A percentile compares a stretch with the other conserved stretches of the same genome.
phyloP scores from a whole-genome alignment of 164 flowering plant genomes.

The Macadamia tetraphylla region DNA sequence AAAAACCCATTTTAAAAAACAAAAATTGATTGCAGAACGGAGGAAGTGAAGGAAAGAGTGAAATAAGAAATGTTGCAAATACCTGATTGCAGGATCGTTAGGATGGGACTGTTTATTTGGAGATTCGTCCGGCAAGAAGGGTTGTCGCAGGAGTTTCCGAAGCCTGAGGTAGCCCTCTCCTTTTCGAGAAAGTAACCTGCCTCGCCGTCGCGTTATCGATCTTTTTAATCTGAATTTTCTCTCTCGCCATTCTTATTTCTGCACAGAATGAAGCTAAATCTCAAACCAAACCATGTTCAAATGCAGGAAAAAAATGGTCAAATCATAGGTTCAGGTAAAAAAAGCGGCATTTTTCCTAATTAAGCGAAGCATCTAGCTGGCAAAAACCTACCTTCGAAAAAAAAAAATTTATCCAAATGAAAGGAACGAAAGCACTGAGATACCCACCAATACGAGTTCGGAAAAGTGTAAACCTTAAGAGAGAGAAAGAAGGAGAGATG shows the following conservation, averaged over 20 bases:
- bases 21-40: too few species aligned
- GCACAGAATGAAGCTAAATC: not conserved
- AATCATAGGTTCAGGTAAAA: not conserved
- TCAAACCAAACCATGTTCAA: not conserved
- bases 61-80: too few species aligned
- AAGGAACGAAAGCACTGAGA: not conserved
- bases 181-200: slow-evolving; percentile 60
- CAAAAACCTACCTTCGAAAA: not conserved
- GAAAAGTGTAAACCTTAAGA: not conserved
- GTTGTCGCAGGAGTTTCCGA: too few species aligned
- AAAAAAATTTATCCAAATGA: not conserved
- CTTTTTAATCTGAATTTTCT: slow-evolving; percentile 62
- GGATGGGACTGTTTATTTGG: too few species aligned
- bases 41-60: too few species aligned
- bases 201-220: slow-evolving; percentile 53
- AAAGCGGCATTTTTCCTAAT: slow-evolving; percentile 16
- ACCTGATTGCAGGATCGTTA: too few species aligned
- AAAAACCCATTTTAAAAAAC: too few species aligned
- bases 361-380: slow-evolving; percentile 3
- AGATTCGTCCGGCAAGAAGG: too few species aligned
- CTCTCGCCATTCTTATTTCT: slow-evolving; percentile 34
- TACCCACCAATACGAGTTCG: not conserved
- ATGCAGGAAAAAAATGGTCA: too few species aligned
- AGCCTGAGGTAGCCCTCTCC: slow-evolving; percentile 37
- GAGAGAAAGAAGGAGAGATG: not conserved